Evolutionary conservation across 257 asterid species (phyloP), one percentile per base, ranked within the genome.

Genomic region (Solanum lycopersicoides): DNA sequence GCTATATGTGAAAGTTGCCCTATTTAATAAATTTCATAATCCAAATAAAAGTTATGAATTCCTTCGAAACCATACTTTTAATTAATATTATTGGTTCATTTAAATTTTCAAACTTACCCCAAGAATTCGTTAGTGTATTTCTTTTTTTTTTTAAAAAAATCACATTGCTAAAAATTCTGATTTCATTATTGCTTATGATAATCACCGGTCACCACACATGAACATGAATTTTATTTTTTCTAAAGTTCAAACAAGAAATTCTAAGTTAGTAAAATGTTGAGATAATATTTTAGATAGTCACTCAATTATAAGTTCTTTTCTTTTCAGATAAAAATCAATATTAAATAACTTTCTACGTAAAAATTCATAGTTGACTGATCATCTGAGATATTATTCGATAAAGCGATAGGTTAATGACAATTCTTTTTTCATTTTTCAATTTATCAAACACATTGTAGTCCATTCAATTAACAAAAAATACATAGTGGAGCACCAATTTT

Each of bases 341-440:
- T 35, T 35, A 35, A 35, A 35, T 35, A 35, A 0, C 6, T 35
- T 35, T 35, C 5, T 35, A 0, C 4, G 5, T 0, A 35, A 34
- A 37, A 37, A 37, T 37, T 1, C 6, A 37, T 5, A 35, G 6
- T 35, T 35, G 6, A 35, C 0, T 6, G 39, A 37, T 0, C 0
- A 6, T 37, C 5, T 37, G 39, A 37, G 7, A 37, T 37, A 37
- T 37, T 37, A 37, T 37, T 1, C 5, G 7, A 5, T 34, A 34
- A 34, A 34, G 35, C 4, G 35, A 37, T 0, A 75, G 21, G 82
- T 34, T 12, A 21, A 23, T 74, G 6, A 39, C 34, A 23, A 12
- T n/a, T 41, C 21, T 41, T 75, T 75, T 75, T 75, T 41, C 21
- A 75, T 75, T 76, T 76, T 76, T n/a, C 83, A 21, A 37, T 74